phyloP scores from a whole-genome alignment of 352 stramenopile genomes.

The Phytophthora hibernalis region DNA sequence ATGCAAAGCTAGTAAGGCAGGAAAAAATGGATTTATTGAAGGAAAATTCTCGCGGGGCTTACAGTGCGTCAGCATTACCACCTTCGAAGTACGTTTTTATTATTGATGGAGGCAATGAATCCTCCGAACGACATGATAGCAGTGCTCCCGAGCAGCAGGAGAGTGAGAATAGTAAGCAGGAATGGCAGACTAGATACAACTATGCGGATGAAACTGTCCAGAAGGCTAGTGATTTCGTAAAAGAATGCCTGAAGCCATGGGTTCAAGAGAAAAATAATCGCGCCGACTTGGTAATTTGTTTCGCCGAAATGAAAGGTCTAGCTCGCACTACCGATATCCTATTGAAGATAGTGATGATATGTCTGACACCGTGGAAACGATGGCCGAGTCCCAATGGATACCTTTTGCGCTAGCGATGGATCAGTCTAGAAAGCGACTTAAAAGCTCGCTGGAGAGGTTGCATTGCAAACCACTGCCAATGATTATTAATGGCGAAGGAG shows the following conservation, averaged over 20 bases:
- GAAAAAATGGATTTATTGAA: constrained; percentile 14
- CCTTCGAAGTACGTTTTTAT: constrained; percentile 15
- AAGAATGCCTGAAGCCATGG: background rate
- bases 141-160: background rate
- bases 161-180: background rate
- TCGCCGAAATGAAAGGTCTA: background rate
- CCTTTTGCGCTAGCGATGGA: constrained; percentile 4
- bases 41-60: background rate
- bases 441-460: background rate
- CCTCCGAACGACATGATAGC: background rate
- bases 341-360: constrained; percentile 4
- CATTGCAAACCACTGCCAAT: background rate
- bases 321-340: background rate
- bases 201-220: background rate
- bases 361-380: background rate
- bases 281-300: background rate
- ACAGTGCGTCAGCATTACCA: background rate
- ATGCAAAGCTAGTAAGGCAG: constrained; percentile 9
- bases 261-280: background rate
- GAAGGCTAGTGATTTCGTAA: constrained; percentile 6
- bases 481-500: constrained; percentile 1
- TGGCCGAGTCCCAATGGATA: constrained; percentile 9
- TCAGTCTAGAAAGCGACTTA: constrained; percentile 1
- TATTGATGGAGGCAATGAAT: constrained; percentile 3
- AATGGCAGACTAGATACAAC: constrained; percentile 4